phyloP scores from a whole-genome alignment of 441 rosid genomes.

The Adansonia gregorii region DNA sequence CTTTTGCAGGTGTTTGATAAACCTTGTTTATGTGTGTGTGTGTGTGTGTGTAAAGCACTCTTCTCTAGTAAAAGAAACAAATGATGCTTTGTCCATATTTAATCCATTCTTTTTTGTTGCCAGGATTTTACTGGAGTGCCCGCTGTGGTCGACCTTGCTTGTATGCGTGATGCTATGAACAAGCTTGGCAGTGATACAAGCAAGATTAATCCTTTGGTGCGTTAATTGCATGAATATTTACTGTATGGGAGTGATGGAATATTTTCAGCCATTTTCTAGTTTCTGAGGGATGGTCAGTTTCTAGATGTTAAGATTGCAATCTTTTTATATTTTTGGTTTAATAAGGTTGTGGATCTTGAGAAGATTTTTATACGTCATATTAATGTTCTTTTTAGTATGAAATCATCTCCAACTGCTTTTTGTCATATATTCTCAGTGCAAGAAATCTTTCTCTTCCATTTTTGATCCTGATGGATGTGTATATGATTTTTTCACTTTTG shows the following conservation, averaged over 20 bases:
- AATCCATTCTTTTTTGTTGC: slow-evolving; percentile 22
- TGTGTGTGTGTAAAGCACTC: not conserved
- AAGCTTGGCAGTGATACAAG: slow-evolving; percentile 87
- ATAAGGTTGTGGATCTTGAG: slow-evolving; percentile 13
- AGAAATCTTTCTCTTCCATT: slow-evolving; percentile 4
- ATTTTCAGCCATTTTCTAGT: slow-evolving; percentile 4
- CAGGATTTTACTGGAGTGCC: slow-evolving; percentile 99
- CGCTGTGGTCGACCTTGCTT: slow-evolving; percentile 97
- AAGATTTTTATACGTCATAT: not conserved
- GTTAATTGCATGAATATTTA: slow-evolving; percentile 22
- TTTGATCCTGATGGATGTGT: not conserved
- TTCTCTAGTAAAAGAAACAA: not conserved
- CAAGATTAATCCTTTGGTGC: slow-evolving; percentile 95
- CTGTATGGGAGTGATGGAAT: not conserved
- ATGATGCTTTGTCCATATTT: slow-evolving; percentile 10
- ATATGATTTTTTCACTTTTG: not conserved
- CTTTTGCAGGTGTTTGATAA: slow-evolving; percentile 72
- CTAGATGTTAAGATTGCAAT: slow-evolving; percentile 10
- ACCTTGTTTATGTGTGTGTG: not conserved
- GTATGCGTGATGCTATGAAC: slow-evolving; percentile 99
- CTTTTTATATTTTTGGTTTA: not conserved
- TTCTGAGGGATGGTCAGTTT: not conserved
- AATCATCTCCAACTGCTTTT: slow-evolving; percentile 12
- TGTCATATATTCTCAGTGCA: not conserved
- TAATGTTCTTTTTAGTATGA: not conserved